Evolutionary conservation across 495 filamentous ascomycete species (phyloP), one percentile per base, ranked within the genome.

Genomic region (Penicillium cinerascens): DNA sequence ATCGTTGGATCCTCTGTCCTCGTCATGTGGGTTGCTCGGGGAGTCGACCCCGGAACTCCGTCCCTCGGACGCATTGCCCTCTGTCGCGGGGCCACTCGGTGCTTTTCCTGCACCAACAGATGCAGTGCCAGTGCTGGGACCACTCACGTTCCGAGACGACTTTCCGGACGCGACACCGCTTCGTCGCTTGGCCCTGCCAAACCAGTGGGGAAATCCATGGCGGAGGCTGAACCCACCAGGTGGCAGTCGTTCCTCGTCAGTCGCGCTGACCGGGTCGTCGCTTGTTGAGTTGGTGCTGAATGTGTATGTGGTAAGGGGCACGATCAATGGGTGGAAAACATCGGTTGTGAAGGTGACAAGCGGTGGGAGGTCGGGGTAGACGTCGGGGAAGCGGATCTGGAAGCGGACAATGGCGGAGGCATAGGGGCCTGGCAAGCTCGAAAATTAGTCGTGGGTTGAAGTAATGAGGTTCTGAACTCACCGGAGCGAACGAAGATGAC

Each of bases 201-300:
- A 95, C 92, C 92, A 96, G 49, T 80, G 76, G 2, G 92, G 89
- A 63, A 97, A 97, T 17, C 90, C 92, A 72, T 96, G 87, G 42
- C 87, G 76, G 33, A 97, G 77, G 55, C 86, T 90, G 68, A 96
- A 96, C 0, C 88, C 87, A 4, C 92, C 92, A 0, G 92, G 91
- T 0, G 89, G 87, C 51, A 96, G 71, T 11, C 88, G 76, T 61
- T 92, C 87, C 15, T 87, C 86, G 61, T 95, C 89, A 8, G 83
- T 84, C 11, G 88, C 87, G 64, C 87, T 91, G 38, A 88, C 85
- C 0, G 88, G 88, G 23, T 87, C 87, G 42, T 76, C 74, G 22
- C 73, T 83, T 26, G 85, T 76, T 5, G 85, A 79, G 52, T 85
- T 82, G 20, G 88, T 90, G 42, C 88, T 86, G 72, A 92, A 93